Conservation (phyloP, 179 eudicot genomes). For the Corrigiola litoralis region DNA sequence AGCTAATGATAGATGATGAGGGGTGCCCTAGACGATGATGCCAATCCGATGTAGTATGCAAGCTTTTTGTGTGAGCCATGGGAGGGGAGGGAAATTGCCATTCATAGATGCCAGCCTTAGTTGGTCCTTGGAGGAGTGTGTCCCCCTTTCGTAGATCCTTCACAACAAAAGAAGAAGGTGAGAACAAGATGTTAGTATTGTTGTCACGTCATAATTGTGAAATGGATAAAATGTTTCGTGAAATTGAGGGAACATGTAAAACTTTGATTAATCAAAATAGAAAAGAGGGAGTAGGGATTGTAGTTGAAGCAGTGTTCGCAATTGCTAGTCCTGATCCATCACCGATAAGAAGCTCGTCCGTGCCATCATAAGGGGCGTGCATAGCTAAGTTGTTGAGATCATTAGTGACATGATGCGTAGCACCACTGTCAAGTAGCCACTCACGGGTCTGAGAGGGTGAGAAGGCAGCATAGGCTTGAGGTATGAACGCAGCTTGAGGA, state of each 20-base stretch:
- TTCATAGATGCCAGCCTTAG: background rate
- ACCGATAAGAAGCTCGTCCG: background rate
- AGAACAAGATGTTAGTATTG: background rate
- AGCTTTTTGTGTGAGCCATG: background rate
- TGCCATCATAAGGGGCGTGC: background rate
- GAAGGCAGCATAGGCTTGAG: background rate
- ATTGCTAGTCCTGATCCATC: background rate
- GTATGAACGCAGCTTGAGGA: background rate
- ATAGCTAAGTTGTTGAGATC: background rate
- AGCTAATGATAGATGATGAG: background rate
- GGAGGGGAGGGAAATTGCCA: background rate
- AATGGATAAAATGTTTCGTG: background rate
- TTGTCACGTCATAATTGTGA: background rate
- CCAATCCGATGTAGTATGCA: background rate
- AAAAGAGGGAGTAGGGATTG: background rate
- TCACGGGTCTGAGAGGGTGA: background rate
- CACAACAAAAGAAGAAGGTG: background rate
- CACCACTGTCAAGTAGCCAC: background rate
- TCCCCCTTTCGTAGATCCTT: background rate
- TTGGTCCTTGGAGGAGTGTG: background rate
- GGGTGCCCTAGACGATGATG: background rate
- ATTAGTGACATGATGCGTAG: background rate
- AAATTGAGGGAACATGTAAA: background rate
- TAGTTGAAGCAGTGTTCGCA: background rate
- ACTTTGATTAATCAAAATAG: background rate